Evolutionary conservation across 116 monocot species (phyloP), one percentile per base, ranked within the genome.

Genomic region (Cymodocea nodosa): DNA sequence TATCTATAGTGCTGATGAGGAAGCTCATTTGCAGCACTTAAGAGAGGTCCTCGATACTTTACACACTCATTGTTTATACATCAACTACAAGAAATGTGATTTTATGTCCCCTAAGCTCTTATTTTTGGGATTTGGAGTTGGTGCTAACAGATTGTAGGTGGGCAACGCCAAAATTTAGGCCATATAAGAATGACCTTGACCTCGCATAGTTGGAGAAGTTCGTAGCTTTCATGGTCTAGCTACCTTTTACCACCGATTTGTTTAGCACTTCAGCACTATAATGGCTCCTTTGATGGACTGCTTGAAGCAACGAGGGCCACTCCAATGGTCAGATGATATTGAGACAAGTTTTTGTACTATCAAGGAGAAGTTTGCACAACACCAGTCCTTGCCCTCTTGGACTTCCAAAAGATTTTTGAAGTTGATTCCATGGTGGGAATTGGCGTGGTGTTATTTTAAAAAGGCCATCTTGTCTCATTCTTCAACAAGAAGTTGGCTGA

Each of bases 201-300:
- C 23, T 17, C 48, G 2, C 2, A 34, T 25, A 51, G 14, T 14
- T 70, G n/a, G n/a, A n/a, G n/a, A n/a, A n/a, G n/a, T n/a, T 11
- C 11, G 34, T 15, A 71, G 70, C 30, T 63, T 71, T 10, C 71
- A 62, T 22, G 62, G 69, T 5, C 25, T 70, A 4, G 50, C 50
- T 0, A 48, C 59, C 0, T 70, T 70, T n/a, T 50, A 70, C 17
- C 1, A 22, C 10, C 0, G 4, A 15, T 70, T 70, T 1, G 13
- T 70, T n/a, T n/a, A n/a, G n/a, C n/a, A n/a, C n/a, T n/a, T 44
- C 7, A 7, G 5, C 0, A 50, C 0, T 70, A 63, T 63, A 4
- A 48, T 48, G 44, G 4, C 12, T 3, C 20, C 48, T 3, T 1
- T 71, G 4, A 53, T 35, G 0, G 35, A 71, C 5, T 71, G 35